Evolutionary conservation across 352 stramenopile species (phyloP), one percentile per base, ranked within the genome.

Genomic region (Globisporangium cederbergense): DNA sequence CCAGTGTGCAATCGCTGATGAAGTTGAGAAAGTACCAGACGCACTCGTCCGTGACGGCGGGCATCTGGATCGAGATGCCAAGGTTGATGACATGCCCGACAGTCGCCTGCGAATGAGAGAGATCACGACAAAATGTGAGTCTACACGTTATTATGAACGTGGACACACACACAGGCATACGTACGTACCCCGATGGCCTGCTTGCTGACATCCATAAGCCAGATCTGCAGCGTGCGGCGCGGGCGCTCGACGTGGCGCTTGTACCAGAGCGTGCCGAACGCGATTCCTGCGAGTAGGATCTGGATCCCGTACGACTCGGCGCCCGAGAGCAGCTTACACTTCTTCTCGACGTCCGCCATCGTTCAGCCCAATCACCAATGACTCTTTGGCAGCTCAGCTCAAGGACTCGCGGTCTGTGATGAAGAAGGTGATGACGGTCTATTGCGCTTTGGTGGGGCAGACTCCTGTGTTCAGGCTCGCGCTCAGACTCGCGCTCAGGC

Each of bases 21-120:
- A 91, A 92, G 66, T 94, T 94, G 63, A 92, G 71, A 64, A 94
- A 94, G 65, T 94, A 94, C 85, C 85, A 94, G 10, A 88, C 81
- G 70, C 85, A 94, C 63, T 94, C 82, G 68, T 94, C 83, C 18
- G 85, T 88, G 57, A 92, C 81, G 20, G 81, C 75, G n/a, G 83
- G 83, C 58, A 93, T 75, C 62, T 87, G 72, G 45, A 90, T 79
- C 11, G 86, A 75, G 38, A 89, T 83, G 42, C 79, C 66, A 22
- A 93, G 70, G 60, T 94, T 91, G 60, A 90, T 88, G 34, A 90
- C 75, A 60, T 94, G 83, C 25, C 78, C 76, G 20, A 85, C 69
- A 4, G 75, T 76, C 30, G 83, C 83, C 77, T 86, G 46, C 16
- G 2, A 34, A 30, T 16, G 4, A 43, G 10, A 40, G 30, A 45